Percentiles rank a stretch among this genome's conserved stretches.
Evolutionary conservation across 768 basidiomycete genomes (phyloP).

Genomic region (Tulasnella sp.): DNA sequence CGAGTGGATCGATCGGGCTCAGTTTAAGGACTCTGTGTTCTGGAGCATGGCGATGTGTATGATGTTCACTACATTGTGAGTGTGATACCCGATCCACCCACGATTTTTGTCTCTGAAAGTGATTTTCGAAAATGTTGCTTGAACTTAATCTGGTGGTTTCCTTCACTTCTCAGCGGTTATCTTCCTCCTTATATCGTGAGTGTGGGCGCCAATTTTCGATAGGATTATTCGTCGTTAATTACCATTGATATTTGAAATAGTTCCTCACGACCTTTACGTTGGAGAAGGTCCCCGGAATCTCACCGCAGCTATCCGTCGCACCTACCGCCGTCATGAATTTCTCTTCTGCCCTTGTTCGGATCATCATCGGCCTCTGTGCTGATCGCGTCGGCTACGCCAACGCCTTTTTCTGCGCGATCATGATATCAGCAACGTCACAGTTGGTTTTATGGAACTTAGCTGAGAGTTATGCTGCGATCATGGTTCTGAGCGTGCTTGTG

Average conservation of each 20-base stretch:
- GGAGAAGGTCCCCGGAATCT: constrained; percentile 20
- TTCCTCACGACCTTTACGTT: constrained; percentile 23
- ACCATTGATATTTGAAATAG: background rate
- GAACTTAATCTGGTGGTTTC: background rate
- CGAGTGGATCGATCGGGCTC: constrained; percentile 17
- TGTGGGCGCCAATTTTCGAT: background rate
- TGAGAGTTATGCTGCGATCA: constrained; percentile 26
- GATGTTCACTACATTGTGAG: constrained; percentile 23
- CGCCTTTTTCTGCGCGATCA: constrained; percentile 30
- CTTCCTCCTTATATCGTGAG: constrained; percentile 4
- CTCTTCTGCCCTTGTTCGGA: constrained; percentile 26
- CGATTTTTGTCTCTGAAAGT: background rate
- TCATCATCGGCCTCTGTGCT: constrained; percentile 30
- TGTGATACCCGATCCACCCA: too few relatives aligned
- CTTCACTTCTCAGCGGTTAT: background rate
- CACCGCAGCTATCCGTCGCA: constrained; percentile 16
- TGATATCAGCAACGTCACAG: constrained; percentile 30
- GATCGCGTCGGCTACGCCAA: constrained; percentile 34
- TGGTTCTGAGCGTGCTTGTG: constrained; percentile 28
- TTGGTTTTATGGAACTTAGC: constrained; percentile 34
- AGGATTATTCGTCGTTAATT: too few relatives aligned
- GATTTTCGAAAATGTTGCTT: background rate
- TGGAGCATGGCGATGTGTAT: constrained; percentile 29
- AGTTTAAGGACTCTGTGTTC: constrained; percentile 21
- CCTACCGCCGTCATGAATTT: constrained; percentile 24